These are phyloP conservation scores for Grammothele lineata DNA, from an alignment of 768 basidiomycete species.

Conservation along the genomic window DNA sequence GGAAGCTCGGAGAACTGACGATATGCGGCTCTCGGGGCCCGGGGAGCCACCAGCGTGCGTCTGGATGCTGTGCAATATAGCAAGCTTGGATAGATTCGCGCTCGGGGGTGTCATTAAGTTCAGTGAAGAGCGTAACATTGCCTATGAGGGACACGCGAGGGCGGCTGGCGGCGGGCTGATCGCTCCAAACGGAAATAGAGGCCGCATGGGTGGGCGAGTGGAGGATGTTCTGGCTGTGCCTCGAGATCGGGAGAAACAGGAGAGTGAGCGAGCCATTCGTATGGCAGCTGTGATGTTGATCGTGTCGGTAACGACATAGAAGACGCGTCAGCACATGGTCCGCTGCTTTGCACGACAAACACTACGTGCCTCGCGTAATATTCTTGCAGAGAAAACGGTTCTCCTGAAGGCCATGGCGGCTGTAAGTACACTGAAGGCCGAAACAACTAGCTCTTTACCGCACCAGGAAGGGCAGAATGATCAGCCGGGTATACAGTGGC, in stretches of 20 bases:
- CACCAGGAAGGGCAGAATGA: conserved; percentile 37
- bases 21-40: conserved; percentile 42
- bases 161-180: conserved; percentile 37
- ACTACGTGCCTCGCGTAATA: conserved; percentile 44
- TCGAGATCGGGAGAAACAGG: conserved; percentile 51
- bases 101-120: conserved; percentile 28
- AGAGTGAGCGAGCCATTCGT: conserved; percentile 49
- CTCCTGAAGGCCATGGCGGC: conserved; percentile 28
- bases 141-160: conserved; percentile 50
- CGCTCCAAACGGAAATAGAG: conserved; percentile 40
- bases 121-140: conserved; percentile 40
- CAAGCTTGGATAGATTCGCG: conserved; percentile 33
- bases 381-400: conserved; percentile 49
- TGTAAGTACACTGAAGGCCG: conserved; percentile 1
- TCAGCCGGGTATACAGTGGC: conserved; percentile 44
- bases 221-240: conserved; percentile 47
- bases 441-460: conserved; percentile 6
- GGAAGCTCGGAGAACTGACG: conserved; percentile 26
- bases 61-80: conserved; percentile 44
- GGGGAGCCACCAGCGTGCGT: conserved; percentile 49
- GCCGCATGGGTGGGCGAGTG: conserved; percentile 35
- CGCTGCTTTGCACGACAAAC: background rate
- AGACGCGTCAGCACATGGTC: background rate
- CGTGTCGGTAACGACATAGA: background rate
- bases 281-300: conserved; percentile 40